These are phyloP conservation scores for Cyberlindnera americana DNA, from an alignment of 805 yeast genomes.

Conservation along the genomic window DNA sequence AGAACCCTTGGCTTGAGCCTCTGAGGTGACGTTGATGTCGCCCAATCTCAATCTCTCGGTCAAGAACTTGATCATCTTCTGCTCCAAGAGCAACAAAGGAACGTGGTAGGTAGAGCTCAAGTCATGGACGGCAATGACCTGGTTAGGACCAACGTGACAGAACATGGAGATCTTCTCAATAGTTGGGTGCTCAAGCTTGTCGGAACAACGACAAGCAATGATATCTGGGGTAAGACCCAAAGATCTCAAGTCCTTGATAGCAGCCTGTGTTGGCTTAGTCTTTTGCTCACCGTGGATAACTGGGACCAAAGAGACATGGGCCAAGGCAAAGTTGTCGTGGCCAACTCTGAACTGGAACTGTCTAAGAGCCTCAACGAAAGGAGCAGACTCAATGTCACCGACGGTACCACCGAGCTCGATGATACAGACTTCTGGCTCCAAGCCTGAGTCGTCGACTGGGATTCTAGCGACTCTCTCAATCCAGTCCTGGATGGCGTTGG, in stretches of 20 bases:
- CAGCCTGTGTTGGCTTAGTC: constrained; percentile 99
- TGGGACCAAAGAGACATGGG: constrained; percentile 95
- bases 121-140: constrained; percentile 95
- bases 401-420: constrained; percentile 99
- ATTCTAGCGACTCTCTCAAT: constrained; percentile 86
- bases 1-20: constrained; percentile 62
- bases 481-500: constrained; percentile 98
- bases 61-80: constrained; percentile 74
- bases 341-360: constrained; percentile 99
- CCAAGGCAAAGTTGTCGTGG: constrained; percentile 85
- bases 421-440: constrained; percentile 93
- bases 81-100: constrained; percentile 86
- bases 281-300: constrained; percentile 98
- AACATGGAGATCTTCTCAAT: constrained; percentile 97
- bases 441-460: constrained; percentile 87
- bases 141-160: constrained; percentile 98
- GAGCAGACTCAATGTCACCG: constrained; percentile 98
- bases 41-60: constrained; percentile 61
- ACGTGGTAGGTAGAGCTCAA: constrained; percentile 97
- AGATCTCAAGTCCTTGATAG: constrained; percentile 93
- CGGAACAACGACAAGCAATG: constrained; percentile 96
- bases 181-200: constrained; percentile 76
- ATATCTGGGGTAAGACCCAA: constrained; percentile 93
- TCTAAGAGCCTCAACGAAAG: constrained; percentile 97
- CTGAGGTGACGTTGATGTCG: constrained; percentile 42